A percentile compares a stretch with the other conserved stretches of the same genome.
Evolutionary conservation across 164 flowering plant genomes (phyloP).

Genomic region (Aristolochia contorta): DNA sequence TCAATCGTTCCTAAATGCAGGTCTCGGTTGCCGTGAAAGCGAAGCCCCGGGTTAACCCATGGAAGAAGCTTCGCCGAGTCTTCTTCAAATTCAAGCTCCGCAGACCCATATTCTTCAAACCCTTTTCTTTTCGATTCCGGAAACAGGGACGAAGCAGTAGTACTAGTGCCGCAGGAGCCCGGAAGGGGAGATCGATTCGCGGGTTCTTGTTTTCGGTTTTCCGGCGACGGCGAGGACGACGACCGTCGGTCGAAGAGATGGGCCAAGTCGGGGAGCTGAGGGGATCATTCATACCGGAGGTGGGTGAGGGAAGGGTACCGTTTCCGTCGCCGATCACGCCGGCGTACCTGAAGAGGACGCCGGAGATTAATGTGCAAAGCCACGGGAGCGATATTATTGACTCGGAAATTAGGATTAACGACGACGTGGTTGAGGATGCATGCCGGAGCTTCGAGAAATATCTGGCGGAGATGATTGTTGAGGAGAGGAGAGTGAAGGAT

Average conservation of each 20-base stretch:
- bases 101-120: conserved; percentile 5
- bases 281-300: conserved; percentile 34
- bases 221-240: not conserved
- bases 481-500: conserved; percentile 63
- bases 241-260: conserved; percentile 12
- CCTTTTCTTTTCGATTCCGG: not conserved
- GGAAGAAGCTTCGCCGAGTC: conserved; percentile 4
- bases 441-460: conserved; percentile 89
- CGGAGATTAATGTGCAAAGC: not conserved
- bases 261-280: conserved; percentile 24
- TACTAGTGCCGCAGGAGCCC: not conserved
- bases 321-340: conserved; percentile 57
- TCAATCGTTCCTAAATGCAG: conserved; percentile 3
- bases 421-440: conserved; percentile 56
- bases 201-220: conserved; percentile 12
- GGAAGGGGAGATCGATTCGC: not conserved
- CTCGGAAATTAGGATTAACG: not conserved
- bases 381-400: not conserved
- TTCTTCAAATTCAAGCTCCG: conserved; percentile 5
- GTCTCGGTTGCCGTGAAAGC: conserved; percentile 8
- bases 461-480: conserved; percentile 73
- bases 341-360: conserved; percentile 20
- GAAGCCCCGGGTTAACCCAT: conserved; percentile 7
- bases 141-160: not conserved
- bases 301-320: conserved; percentile 18